Evolutionary conservation across 768 basidiomycete species (phyloP), one percentile per base, ranked within the genome.

Genomic region (Kwoniella europaea): DNA sequence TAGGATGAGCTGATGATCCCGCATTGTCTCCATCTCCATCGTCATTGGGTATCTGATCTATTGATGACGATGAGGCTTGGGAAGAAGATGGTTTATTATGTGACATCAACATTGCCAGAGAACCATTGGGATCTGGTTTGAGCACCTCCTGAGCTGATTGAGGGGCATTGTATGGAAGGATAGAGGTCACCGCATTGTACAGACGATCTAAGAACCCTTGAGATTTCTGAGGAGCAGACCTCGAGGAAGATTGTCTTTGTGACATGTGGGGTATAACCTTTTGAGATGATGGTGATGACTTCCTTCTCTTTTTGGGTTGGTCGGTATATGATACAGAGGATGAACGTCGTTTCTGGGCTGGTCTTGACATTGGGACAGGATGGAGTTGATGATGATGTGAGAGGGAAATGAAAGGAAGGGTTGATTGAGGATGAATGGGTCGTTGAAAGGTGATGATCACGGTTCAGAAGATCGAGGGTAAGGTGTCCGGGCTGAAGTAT

Each of bases 101-200:
- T 22, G 63, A 46, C 22, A 50, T 9, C 7, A 70, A 56, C 61
- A 69, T 29, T 16, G 60, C 68, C 10, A 69, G 35, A 6, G 68
- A 55, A 18, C 68, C 68, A 41, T 27, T 46, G 16, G 68, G 68
- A 41, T 69, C 60, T 6, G 61, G 9, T 55, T 35, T 9, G 1
- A 65, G 4, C 4, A 50, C 16, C 46, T 50, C 46, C 35, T 35
- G 35, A 35, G 35, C 35, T 35, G 35, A 35, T 50, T 50, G 46
- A 50, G 46, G 6, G 18, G 46, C 2, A 50, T 50, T 50, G 16
- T 15, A 4, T 50, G 46, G 46, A 16, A 50, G 6, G 15, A 50
- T 7, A 35, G 35, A 35, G 7, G 35, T 6, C 35, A 35, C 35
- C 7, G 35, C 7, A 9, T 35, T 1, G 7, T 35, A 35, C 35